phyloP scores from a whole-genome alignment of 2,329 filamentous ascomycete genomes.

The Arthrinium puccinioides region DNA sequence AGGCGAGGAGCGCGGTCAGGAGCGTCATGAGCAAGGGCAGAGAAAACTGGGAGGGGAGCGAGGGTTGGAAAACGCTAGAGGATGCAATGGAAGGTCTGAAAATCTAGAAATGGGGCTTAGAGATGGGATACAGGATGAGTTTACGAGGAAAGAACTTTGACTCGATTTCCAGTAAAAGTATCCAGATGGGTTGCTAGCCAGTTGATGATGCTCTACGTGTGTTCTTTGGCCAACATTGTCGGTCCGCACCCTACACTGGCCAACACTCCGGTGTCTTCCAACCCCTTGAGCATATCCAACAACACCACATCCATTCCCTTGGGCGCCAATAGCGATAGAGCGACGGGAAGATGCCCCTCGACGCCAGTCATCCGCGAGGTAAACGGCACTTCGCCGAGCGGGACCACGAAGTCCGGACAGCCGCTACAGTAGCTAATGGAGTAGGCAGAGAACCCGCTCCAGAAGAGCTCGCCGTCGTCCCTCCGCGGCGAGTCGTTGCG shows the following conservation, averaged over 20 bases:
- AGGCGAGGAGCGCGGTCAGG: slow-evolving; percentile 76
- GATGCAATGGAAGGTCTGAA: slow-evolving; percentile 48
- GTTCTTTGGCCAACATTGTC: too few relatives aligned
- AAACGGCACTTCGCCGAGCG: slow-evolving; percentile 9
- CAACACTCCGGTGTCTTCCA: slow-evolving; percentile 5
- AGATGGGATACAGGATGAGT: too few relatives aligned
- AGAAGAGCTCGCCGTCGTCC: slow-evolving; percentile 8
- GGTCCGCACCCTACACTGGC: slow-evolving; percentile 4
- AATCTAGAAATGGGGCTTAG: too few relatives aligned
- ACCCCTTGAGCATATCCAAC: slow-evolving; percentile 5
- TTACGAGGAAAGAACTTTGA: too few relatives aligned
- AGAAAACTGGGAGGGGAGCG: slow-evolving; percentile 73
- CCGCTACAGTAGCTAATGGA: slow-evolving; percentile 12
- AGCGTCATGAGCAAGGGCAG: slow-evolving; percentile 78
- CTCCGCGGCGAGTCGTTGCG: slow-evolving; percentile 7
- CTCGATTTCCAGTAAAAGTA: too few relatives aligned
- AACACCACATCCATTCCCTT: slow-evolving; percentile 5
- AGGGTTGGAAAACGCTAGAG: slow-evolving; percentile 58
- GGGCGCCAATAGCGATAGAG: slow-evolving; percentile 10
- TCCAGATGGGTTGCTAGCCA: too few relatives aligned
- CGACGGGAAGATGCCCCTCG: slow-evolving; percentile 9
- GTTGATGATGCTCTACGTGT: too few relatives aligned
- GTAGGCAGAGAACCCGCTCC: slow-evolving; percentile 10
- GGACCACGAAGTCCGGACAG: slow-evolving; percentile 9
- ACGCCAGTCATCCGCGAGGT: slow-evolving; percentile 7